Percentiles rank a stretch among this genome's conserved stretches.
These are phyloP conservation scores for Trametes versicolor DNA, from an alignment of 1,284 basidiomycete species.

Conservation along the genomic window DNA sequence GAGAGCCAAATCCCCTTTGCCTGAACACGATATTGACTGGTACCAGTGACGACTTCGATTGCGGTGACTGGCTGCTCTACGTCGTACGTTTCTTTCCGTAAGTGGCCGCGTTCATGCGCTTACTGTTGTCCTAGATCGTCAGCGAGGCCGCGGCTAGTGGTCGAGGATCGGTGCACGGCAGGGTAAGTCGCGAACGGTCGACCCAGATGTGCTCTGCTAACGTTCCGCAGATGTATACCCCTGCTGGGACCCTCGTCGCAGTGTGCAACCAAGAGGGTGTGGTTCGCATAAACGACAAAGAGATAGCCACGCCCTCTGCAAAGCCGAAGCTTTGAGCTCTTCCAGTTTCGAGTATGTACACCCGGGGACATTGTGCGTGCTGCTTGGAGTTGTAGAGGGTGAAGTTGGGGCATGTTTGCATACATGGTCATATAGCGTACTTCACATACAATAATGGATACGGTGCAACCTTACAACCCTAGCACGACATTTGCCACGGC, in stretches of 20 bases:
- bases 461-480: constrained; percentile 12
- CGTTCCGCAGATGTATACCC: constrained; percentile 73
- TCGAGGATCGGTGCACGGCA: constrained; percentile 78
- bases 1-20: constrained; percentile 36
- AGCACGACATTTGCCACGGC: constrained; percentile 8
- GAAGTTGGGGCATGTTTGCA: constrained; percentile 6
- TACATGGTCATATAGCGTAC: constrained; percentile 24
- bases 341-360: neutral
- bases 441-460: constrained; percentile 22
- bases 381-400: neutral
- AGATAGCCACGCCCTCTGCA: neutral
- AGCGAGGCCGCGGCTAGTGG: constrained; percentile 68
- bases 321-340: constrained; percentile 24
- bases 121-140: constrained; percentile 56
- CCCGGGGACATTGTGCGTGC: neutral
- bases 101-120: constrained; percentile 2
- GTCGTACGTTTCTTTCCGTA: constrained; percentile 57
- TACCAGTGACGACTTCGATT: constrained; percentile 77
- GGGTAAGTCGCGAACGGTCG: constrained; percentile 53
- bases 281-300: constrained; percentile 59
- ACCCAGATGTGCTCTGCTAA: neutral
- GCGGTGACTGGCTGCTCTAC: constrained; percentile 84
- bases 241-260: constrained; percentile 77
- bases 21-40: neutral
- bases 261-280: constrained; percentile 88